Percentiles rank a stretch among this genome's conserved stretches.
Evolutionary conservation across 345 rosid species (phyloP).

Genomic region (Corchorus capsularis): DNA sequence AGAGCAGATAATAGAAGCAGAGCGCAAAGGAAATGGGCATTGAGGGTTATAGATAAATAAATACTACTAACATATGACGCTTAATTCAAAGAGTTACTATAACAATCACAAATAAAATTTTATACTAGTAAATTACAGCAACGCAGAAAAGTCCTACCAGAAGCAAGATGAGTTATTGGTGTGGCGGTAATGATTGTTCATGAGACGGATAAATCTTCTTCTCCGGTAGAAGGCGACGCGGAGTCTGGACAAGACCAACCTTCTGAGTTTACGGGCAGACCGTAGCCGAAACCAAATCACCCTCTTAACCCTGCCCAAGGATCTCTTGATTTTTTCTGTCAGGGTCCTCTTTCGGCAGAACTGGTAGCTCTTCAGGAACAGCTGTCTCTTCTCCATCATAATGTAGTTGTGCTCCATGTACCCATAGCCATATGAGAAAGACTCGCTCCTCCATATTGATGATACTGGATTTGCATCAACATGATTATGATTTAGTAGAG

Average conservation of each 20-base stretch:
- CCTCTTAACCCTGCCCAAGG: constrained; percentile 53
- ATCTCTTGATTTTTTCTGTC: constrained; percentile 49
- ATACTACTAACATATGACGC: no score
- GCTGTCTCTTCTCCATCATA: constrained; percentile 81
- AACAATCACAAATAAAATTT: no score
- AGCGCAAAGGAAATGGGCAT: no score
- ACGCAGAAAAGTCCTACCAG: background rate
- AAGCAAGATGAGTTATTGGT: background rate
- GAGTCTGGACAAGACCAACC: constrained; percentile 58
- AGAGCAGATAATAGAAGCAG: no score
- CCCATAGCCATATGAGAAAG: background rate
- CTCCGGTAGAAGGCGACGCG: constrained; percentile 49
- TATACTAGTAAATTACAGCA: no score
- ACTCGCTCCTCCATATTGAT: constrained; percentile 8
- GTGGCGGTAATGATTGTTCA: constrained; percentile 20
- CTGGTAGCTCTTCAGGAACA: constrained; percentile 77
- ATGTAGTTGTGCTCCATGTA: constrained; percentile 18
- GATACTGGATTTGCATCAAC: background rate
- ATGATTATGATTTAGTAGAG: background rate
- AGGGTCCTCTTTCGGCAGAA: constrained; percentile 65
- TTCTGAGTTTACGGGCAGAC: constrained; percentile 45
- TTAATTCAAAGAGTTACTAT: no score
- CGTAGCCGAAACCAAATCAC: constrained; percentile 48
- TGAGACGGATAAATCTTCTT: constrained; percentile 49
- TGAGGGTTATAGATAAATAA: no score